Percentiles rank a stretch among this genome's conserved stretches.
Conservation (phyloP, 2,329 filamentous ascomycete genomes). For the Aspergillus fumigatus region DNA sequence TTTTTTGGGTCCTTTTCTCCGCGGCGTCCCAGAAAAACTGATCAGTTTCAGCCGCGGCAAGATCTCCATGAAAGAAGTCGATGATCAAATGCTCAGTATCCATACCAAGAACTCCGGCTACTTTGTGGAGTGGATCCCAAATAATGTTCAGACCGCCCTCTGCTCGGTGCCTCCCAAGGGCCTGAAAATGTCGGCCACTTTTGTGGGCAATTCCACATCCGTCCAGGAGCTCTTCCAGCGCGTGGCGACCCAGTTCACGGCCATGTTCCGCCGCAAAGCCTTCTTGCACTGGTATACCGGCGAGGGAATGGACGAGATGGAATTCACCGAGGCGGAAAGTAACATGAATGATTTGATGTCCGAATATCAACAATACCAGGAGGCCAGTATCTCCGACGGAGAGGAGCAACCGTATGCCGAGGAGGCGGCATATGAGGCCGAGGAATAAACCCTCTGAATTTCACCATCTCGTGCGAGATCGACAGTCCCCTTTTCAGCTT, state of each 20-base stretch:
- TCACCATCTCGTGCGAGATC: not conserved
- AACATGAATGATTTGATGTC: conserved; percentile 99
- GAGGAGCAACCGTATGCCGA: conserved; percentile 89
- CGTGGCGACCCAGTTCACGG: conserved; percentile 98
- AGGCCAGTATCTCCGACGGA: conserved; percentile 93
- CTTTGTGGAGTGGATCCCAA: conserved; percentile 99
- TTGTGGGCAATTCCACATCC: conserved; percentile 97
- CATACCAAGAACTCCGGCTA: conserved; percentile 99
- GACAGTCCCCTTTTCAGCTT: not conserved
- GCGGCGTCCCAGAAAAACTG: no score
- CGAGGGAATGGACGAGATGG: conserved; percentile 99
- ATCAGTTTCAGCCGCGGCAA: conserved; percentile 72
- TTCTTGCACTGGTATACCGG: conserved; percentile 99
- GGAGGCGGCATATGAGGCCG: conserved; percentile 67
- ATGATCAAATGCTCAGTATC: conserved; percentile 99
- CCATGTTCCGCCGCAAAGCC: conserved; percentile 99
- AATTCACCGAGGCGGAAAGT: conserved; percentile 99
- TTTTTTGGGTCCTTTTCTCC: no score
- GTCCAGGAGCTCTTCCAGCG: conserved; percentile 99
- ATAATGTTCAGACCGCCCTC: conserved; percentile 99
- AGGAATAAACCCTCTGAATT: conserved; percentile 54
- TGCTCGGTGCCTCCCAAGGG: conserved; percentile 98
- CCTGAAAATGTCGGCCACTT: conserved; percentile 98
- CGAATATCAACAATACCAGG: conserved; percentile 99
- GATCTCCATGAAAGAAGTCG: conserved; percentile 99